Base-by-base conservation (phyloP, 768 basidiomycete species). In the Leccinum imitatum region DNA sequence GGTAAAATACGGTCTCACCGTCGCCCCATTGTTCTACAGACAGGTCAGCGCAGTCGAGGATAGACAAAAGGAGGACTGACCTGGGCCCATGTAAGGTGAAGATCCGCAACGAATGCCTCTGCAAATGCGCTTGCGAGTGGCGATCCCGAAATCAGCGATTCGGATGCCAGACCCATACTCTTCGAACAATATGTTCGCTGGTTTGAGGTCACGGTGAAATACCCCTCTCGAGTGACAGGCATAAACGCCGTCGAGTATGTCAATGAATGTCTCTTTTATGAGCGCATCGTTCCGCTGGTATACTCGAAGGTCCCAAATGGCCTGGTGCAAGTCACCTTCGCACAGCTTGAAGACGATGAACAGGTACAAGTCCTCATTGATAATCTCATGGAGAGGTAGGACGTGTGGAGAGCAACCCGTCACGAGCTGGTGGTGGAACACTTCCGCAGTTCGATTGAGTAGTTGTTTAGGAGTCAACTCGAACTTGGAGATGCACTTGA, bases 151-250 rank as follows among this genome's bases (percentile, higher is more conserved):
- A 73, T 94, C 92, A 7, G 89, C 85, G 53, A 93, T 77, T 58
- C 79, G 80, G 37, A 92, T 78, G 61, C 76, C 73, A 46, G 71
- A 68, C 15, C 87, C 86, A 54, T 73, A 84, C 67, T 71, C 74
- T 60, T 71, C 81, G 67, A 84, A 86, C 39, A 94, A 75, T 27
- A 93, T 79, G 70, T 88, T 92, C 71, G 93, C 93, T 1, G 92
- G 92, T 73, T 95, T 94, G 67, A 95, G 82, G 67, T 94, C 91
- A 25, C 92, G 88, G 74, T 95, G 93, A 69, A 82, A 92, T 62
- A 95, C 84, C 10, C 85, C 83, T 46, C 79, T 77, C 46, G 76
- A 71, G 67, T 95, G 91, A 67, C 89, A 91, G 69, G 87, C 80
- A 53, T 87, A 80, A 47, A 95, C 83, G 1, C 89, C 89, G 63